These are phyloP conservation scores for Conringia planisiliqua DNA, from an alignment of 345 rosid genomes.

Conservation along the genomic window DNA sequence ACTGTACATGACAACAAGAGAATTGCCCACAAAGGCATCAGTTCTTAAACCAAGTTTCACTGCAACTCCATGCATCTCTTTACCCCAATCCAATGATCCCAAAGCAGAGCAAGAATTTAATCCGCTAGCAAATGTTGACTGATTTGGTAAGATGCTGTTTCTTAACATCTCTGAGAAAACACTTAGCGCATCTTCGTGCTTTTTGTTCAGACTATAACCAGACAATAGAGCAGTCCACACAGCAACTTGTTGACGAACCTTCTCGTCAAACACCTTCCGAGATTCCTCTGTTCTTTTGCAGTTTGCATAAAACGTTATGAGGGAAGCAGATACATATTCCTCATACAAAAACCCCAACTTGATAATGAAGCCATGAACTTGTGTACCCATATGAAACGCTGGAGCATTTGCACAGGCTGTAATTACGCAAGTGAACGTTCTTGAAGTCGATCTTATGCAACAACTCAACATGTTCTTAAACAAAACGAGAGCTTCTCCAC, in stretches of 20 bases:
- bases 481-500: conserved; percentile 46
- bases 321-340: conserved; percentile 55
- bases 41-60: conserved; percentile 52
- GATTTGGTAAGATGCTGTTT: conserved; percentile 52
- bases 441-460: conserved; percentile 42
- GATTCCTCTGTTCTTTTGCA: conserved; percentile 46
- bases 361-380: conserved; percentile 52
- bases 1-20: conserved; percentile 56
- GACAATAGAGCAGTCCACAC: conserved; percentile 69
- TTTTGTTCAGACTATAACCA: conserved; percentile 48
- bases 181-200: conserved; percentile 50
- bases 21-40: conserved; percentile 58
- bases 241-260: conserved; percentile 44
- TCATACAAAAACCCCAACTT: conserved; percentile 46
- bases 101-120: conserved; percentile 61
- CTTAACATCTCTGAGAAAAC: conserved; percentile 55
- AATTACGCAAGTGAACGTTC: conserved; percentile 54
- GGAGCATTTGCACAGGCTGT: conserved; percentile 54
- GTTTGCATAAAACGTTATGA: conserved; percentile 64
- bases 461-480: conserved; percentile 50
- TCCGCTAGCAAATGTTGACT: conserved; percentile 64
- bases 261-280: conserved; percentile 43
- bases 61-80: conserved; percentile 51
- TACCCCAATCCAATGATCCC: conserved; percentile 65
- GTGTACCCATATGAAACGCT: conserved; percentile 44